Conservation (phyloP, 768 basidiomycete genomes). For the Boletus speciosus region DNA sequence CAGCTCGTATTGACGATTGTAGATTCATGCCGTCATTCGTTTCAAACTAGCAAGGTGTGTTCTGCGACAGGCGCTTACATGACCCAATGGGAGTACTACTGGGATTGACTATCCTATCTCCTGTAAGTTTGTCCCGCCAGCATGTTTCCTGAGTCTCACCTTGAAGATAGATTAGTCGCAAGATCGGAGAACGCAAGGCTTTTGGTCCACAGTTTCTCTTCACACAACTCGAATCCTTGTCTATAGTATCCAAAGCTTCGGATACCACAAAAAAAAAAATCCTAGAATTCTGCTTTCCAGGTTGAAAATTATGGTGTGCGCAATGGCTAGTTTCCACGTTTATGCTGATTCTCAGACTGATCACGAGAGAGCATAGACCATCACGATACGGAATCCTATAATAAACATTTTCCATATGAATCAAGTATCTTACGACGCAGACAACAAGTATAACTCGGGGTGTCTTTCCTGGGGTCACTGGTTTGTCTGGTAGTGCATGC, state of each 20-base stretch:
- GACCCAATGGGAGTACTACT: no score
- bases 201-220: not conserved
- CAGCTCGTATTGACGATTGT: no score
- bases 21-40: no score
- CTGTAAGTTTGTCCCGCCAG: not conserved
- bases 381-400: not conserved
- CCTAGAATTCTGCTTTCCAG: not conserved
- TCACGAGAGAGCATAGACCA: not conserved
- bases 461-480: slow-evolving; percentile 22
- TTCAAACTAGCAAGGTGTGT: no score
- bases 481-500: slow-evolving; percentile 13
- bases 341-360: not conserved
- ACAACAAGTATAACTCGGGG: slow-evolving; percentile 25
- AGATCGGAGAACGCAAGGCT: not conserved
- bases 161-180: not conserved
- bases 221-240: not conserved
- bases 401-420: no score
- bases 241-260: no score
- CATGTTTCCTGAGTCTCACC: not conserved
- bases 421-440: slow-evolving; percentile 3
- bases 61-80: no score
- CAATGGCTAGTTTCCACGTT: not conserved
- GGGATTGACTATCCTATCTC: no score
- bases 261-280: not conserved
- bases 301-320: not conserved